These are phyloP conservation scores for Vaucheria bursata DNA, from an alignment of 352 stramenopile species.

Conservation along the genomic window DNA sequence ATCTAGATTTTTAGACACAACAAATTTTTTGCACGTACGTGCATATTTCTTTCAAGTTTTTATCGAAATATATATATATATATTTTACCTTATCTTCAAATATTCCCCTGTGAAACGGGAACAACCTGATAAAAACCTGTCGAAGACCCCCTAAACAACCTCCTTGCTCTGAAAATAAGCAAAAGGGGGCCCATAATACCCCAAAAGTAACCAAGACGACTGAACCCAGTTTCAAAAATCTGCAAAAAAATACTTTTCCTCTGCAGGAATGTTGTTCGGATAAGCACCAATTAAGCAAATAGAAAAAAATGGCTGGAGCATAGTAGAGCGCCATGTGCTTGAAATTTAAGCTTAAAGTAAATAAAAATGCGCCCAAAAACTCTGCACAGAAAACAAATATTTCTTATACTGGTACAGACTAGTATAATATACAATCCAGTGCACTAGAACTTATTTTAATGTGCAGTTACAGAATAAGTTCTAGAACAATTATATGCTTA, in stretches of 20 bases:
- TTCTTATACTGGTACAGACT: no score
- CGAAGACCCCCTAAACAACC: not conserved
- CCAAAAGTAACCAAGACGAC: slow-evolving; percentile 73
- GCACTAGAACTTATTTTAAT: not conserved
- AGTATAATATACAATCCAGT: no score
- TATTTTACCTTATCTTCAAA: slow-evolving; percentile 95
- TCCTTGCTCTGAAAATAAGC: slow-evolving; percentile 54
- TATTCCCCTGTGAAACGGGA: slow-evolving; percentile 85
- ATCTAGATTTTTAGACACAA: not conserved
- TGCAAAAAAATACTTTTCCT: not conserved
- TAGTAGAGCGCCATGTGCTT: slow-evolving; percentile 99
- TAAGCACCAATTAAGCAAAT: slow-evolving; percentile 18
- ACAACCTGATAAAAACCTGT: slow-evolving; percentile 74
- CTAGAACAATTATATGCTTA: not conserved
- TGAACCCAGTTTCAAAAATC: slow-evolving; percentile 3
- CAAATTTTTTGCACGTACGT: not conserved
- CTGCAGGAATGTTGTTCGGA: not conserved
- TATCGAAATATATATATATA: not conserved
- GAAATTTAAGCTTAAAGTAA: slow-evolving; percentile 89
- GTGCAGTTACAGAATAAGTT: no score
- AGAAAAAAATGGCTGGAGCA: slow-evolving; percentile 39
- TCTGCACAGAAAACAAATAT: slow-evolving; percentile 12
- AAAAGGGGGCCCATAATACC: slow-evolving; percentile 79
- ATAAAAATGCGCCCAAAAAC: slow-evolving; percentile 53
- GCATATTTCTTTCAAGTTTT: not conserved